Evolutionary conservation across 495 filamentous ascomycete species (phyloP), one percentile per base, ranked within the genome.

Genomic region (Penicilliopsis zonata): DNA sequence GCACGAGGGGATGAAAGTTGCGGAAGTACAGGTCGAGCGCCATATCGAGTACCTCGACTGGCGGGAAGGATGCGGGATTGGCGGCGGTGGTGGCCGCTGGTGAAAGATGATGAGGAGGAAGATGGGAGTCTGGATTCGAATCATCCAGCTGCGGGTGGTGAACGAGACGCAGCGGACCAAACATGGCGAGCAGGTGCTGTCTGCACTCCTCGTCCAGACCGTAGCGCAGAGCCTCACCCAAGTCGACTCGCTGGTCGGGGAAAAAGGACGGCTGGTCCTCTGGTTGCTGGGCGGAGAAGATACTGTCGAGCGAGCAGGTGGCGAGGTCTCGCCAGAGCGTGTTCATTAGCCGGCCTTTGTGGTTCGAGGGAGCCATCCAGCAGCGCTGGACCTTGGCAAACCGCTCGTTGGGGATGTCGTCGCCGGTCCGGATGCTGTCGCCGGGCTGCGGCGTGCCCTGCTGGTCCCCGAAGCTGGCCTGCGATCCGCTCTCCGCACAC

Each of bases 21-120:
- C 62, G 59, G 34, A 71, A 65, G 35, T 60, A 71, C 12, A 67
- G 43, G 30, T 71, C 67, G n/a, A 71, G 48, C n/a, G 63, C 63
- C 52, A 68, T 67, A 40, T 71, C 65, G n/a, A 71, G 43, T n/a
- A 68, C 57, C 35, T 69, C 65, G 5, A 63, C 58, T 5, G 64
- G 63, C 30, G 67, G 67, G 22, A 69, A 71, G 13, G 42, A 52
- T 8, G 53, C 37, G 29, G 38, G 50, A 5, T 42, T 40, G 10
- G 42, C 30, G 7, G 46, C 46, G 19, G 28, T 44, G 9, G 46
- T 42, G 13, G 49, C 36, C 1, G 36, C 38, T 13, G 53, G 50
- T 14, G 55, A 52, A 13, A 48, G 26, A 9, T 38, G 41, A 31
- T 51, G 47, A 13, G 37, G 38, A 18, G 46, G 40, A 2, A 47